These are phyloP conservation scores for Wickerhamomyces tratensis DNA, from an alignment of 805 yeast species.

Conservation along the genomic window DNA sequence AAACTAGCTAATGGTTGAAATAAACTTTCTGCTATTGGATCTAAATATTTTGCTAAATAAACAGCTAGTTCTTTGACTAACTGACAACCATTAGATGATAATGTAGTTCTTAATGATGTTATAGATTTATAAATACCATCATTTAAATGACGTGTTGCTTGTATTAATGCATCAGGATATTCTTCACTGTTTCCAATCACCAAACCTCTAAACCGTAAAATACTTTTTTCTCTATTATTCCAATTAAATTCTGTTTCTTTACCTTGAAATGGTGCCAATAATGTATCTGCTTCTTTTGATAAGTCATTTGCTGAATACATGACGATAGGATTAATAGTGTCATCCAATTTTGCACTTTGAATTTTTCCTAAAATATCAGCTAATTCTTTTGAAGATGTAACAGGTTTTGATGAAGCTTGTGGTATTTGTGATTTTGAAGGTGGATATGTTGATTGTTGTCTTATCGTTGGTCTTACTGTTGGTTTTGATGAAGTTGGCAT, in stretches of 20 bases:
- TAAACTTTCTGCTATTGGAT: slow-evolving; percentile 23
- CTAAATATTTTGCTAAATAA: slow-evolving; percentile 17
- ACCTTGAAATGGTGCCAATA: slow-evolving; percentile 43
- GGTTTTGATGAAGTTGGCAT: not conserved
- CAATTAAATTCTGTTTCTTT: slow-evolving; percentile 88
- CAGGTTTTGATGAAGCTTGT: no score
- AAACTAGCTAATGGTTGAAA: slow-evolving; percentile 22
- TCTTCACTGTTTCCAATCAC: slow-evolving; percentile 48
- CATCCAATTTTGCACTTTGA: slow-evolving; percentile 13
- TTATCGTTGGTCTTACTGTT: no score
- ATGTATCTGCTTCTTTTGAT: slow-evolving; percentile 16
- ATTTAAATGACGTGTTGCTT: slow-evolving; percentile 25
- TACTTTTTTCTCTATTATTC: slow-evolving; percentile 57
- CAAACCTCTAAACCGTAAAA: slow-evolving; percentile 47
- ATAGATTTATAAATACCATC: slow-evolving; percentile 61
- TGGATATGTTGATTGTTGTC: no score
- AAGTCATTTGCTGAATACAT: slow-evolving; percentile 12
- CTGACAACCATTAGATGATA: slow-evolving; percentile 68
- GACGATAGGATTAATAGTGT: slow-evolving; percentile 4
- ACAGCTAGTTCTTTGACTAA: slow-evolving; percentile 53
- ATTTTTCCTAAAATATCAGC: slow-evolving; percentile 8
- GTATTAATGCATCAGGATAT: slow-evolving; percentile 26
- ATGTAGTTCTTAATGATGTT: slow-evolving; percentile 73
- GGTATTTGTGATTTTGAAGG: no score
- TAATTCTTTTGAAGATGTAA: slow-evolving; percentile 5